phyloP scores from a whole-genome alignment of 2,329 filamentous ascomycete genomes.

The Ophiocordyceps camponoti-leonardi region DNA sequence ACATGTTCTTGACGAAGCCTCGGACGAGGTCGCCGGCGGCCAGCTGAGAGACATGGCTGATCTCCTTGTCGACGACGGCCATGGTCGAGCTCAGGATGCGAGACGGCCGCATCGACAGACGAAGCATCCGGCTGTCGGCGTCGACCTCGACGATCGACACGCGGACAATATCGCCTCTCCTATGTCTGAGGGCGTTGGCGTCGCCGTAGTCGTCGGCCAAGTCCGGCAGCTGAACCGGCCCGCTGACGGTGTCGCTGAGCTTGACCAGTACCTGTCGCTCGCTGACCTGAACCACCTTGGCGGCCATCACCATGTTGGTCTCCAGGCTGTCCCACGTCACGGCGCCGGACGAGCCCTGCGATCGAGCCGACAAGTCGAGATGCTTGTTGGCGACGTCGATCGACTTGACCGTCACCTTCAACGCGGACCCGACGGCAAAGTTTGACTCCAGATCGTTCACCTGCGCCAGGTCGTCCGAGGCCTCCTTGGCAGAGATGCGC shows the following conservation, averaged over 20 bases:
- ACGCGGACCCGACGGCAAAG: constrained; percentile 79
- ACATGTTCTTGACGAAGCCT: constrained; percentile 81
- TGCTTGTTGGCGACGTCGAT: constrained; percentile 58
- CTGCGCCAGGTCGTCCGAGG: constrained; percentile 71
- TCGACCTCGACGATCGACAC: constrained; percentile 77
- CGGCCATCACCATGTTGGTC: constrained; percentile 65
- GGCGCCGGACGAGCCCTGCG: constrained; percentile 26
- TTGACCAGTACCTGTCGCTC: constrained; percentile 76
- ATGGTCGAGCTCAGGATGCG: constrained; percentile 77
- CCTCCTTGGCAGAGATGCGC: constrained; percentile 64
- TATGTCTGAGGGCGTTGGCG: constrained; percentile 56
- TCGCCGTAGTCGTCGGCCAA: constrained; percentile 74
- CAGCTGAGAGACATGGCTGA: constrained; percentile 53
- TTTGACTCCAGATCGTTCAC: constrained; percentile 59
- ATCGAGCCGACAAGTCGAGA: constrained; percentile 68
- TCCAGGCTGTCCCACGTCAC: constrained; percentile 57
- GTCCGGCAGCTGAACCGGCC: constrained; percentile 67
- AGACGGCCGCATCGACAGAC: constrained; percentile 70
- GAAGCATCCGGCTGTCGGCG: constrained; percentile 64
- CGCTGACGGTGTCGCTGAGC: constrained; percentile 63
- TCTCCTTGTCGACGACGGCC: constrained; percentile 63
- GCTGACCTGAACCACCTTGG: constrained; percentile 67
- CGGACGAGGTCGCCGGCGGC: constrained; percentile 64
- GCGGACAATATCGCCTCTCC: constrained; percentile 72
- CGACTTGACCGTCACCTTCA: constrained; percentile 61